Conservation (phyloP, 2,329 filamentous ascomycete species). For the Cladosporium halotolerans region DNA sequence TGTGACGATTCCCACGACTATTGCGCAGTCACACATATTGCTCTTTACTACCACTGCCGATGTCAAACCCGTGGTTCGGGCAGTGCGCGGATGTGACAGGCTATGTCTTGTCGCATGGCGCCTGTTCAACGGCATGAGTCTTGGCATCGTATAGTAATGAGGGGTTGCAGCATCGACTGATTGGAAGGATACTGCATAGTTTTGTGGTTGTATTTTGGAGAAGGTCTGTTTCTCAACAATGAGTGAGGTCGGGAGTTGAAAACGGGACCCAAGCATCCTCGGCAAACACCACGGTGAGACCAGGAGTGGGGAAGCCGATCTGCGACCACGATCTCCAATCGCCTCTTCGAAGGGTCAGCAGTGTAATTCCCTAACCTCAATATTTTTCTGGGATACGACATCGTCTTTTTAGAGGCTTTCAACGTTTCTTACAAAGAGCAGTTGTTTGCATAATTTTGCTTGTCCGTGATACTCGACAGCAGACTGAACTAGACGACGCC, state of each 20-base stretch:
- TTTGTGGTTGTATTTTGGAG: too few species aligned
- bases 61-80: too few species aligned
- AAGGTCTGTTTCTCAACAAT: too few species aligned
- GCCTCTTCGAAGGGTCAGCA: neutral
- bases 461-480: neutral
- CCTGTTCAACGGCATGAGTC: too few species aligned
- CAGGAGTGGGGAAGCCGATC: constrained; percentile 1
- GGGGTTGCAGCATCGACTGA: too few species aligned
- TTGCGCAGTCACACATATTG: too few species aligned
- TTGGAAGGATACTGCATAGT: too few species aligned
- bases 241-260: neutral
- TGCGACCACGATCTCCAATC: neutral
- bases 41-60: too few species aligned
- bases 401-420: neutral
- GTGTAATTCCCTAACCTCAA: neutral
- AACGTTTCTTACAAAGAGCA: neutral
- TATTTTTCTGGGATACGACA: neutral
- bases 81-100: too few species aligned
- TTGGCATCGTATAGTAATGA: too few species aligned
- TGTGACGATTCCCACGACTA: too few species aligned
- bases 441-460: neutral
- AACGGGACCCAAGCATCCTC: neutral
- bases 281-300: neutral
- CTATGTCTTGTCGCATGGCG: too few species aligned
- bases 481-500: neutral